phyloP scores from a whole-genome alignment of 2,329 filamentous ascomycete species.

The Exophiala sp. region DNA sequence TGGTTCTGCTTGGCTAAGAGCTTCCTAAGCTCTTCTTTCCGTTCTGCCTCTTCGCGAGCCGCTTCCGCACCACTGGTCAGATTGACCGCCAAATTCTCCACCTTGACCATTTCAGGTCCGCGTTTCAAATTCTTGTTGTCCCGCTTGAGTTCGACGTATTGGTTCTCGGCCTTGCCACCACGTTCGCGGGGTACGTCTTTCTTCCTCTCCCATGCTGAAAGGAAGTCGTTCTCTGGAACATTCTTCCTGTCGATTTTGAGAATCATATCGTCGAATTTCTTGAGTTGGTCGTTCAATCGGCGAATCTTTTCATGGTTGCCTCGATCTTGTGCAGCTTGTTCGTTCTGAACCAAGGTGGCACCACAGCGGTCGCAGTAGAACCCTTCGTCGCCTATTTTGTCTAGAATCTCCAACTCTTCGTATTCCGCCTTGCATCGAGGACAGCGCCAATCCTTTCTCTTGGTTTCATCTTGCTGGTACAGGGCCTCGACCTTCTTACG shows the following conservation, averaged over 20 bases:
- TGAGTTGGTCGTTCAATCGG: constrained; percentile 45
- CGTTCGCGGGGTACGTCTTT: constrained; percentile 42
- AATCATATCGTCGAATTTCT: constrained; percentile 42
- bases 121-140: constrained; percentile 32
- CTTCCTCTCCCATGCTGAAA: constrained; percentile 45
- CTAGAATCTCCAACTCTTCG: constrained; percentile 83
- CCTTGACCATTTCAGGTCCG: constrained; percentile 41
- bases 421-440: constrained; percentile 75
- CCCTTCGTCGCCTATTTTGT: constrained; percentile 59
- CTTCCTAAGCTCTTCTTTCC: constrained; percentile 43
- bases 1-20: constrained; percentile 48
- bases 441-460: constrained; percentile 84
- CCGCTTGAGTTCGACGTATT: constrained; percentile 38
- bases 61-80: constrained; percentile 44
- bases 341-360: constrained; percentile 40
- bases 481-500: constrained; percentile 83
- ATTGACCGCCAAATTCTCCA: constrained; percentile 43
- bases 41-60: constrained; percentile 42
- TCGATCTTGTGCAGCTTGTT: constrained; percentile 41
- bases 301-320: constrained; percentile 47
- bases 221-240: constrained; percentile 46
- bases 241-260: constrained; percentile 42
- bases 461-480: constrained; percentile 64
- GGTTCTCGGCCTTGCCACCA: constrained; percentile 35
- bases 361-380: constrained; percentile 81